Evolutionary conservation across 2,329 filamentous ascomycete species (phyloP).

Genomic region (Teratosphaeria epicoccoides): DNA sequence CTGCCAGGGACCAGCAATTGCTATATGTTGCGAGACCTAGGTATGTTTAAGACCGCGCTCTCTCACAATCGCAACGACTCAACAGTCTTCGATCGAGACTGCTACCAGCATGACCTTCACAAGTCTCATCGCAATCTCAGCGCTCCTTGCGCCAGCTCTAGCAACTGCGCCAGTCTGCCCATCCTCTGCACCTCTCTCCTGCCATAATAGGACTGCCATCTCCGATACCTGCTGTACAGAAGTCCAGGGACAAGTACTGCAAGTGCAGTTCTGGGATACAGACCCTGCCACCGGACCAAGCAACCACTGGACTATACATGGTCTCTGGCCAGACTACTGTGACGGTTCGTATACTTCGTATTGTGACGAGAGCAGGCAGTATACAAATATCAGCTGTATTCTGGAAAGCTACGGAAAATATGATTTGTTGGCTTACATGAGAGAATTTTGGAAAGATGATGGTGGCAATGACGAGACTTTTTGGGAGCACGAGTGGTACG

Average conservation of each 20-base stretch:
- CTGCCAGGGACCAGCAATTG: too few species aligned
- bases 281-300: too few species aligned
- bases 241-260: slow-evolving; percentile 40
- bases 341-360: slow-evolving; percentile 42
- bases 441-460: slow-evolving; percentile 53
- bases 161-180: slow-evolving; percentile 1
- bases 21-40: too few species aligned
- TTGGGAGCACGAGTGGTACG: slow-evolving; percentile 43
- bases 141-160: not conserved
- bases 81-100: not conserved
- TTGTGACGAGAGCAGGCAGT: slow-evolving; percentile 55
- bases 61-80: too few species aligned
- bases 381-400: slow-evolving; percentile 48
- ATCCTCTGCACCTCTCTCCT: not conserved
- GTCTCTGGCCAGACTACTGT: slow-evolving; percentile 47
- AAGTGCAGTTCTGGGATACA: slow-evolving; percentile 20
- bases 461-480: slow-evolving; percentile 47
- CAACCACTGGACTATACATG: slow-evolving; percentile 50
- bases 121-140: not conserved
- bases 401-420: slow-evolving; percentile 47
- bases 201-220: slow-evolving; percentile 21
- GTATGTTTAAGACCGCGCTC: too few species aligned
- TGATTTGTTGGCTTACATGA: slow-evolving; percentile 56
- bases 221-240: slow-evolving; percentile 61
- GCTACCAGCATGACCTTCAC: not conserved